Conservation (phyloP, 345 rosid genomes). For the Citrus sp. region DNA sequence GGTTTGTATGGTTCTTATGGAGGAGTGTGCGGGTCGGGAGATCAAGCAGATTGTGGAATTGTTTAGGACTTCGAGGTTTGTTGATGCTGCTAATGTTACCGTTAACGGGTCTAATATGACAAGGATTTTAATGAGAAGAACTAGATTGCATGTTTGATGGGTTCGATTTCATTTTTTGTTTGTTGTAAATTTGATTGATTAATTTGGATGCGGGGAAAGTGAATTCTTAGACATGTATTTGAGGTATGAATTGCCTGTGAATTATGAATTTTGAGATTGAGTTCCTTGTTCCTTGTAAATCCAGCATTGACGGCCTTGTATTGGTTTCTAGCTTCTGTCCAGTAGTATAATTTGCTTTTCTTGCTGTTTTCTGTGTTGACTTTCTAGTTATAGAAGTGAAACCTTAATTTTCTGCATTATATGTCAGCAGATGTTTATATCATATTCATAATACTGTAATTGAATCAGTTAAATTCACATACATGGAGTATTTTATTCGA, state of each 20-base stretch:
- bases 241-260: neutral
- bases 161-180: neutral
- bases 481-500: neutral
- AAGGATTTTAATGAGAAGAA: constrained; percentile 44
- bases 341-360: too few relatives aligned
- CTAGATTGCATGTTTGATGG: constrained; percentile 25
- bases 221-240: neutral
- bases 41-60: constrained; percentile 44
- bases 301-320: neutral
- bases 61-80: constrained; percentile 47
- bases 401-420: too few relatives aligned
- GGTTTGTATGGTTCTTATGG: constrained; percentile 53
- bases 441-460: neutral
- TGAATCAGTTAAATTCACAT: neutral
- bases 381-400: too few relatives aligned
- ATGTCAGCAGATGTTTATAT: neutral
- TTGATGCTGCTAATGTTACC: constrained; percentile 46
- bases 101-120: constrained; percentile 51
- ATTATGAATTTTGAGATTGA: neutral
- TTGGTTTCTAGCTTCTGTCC: too few relatives aligned
- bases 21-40: constrained; percentile 40
- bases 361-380: too few relatives aligned
- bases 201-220: neutral
- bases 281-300: neutral
- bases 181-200: neutral